Base-by-base conservation (phyloP, 352 stramenopile species). In the Globisporangium radiosum region DNA sequence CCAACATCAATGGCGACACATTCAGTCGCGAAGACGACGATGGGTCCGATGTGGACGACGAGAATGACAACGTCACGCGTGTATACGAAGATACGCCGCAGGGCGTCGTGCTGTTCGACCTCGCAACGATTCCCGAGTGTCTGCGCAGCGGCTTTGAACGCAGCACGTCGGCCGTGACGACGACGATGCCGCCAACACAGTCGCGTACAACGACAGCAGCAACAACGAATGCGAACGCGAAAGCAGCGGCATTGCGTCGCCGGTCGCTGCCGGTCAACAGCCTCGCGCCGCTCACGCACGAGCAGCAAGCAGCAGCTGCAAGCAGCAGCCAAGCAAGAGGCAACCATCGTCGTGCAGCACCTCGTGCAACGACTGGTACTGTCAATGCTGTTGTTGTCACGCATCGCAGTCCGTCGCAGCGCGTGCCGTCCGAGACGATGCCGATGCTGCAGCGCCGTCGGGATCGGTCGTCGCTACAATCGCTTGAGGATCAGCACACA, bases 31-130 rank as follows among this genome's bases (percentile, higher is more conserved):
- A 62, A 19, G 5, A 10, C 49, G 4, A 17, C 7, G 25, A 13
- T 33, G 48, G 39, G 11, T 25, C 17, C 9, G 33, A 54, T 7
- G 25, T 36, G 1, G 25, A 57, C 7, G 65, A 63, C 57, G 56
- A 71, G 8, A 54, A 71, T 8, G 54, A 43, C 7, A 49, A 48
- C 9, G 47, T 40, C 15, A 61, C 61, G 52, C 15, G 42, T 39
- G 58, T 64, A 40, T 50, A 51, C 15, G 50, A 70, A 54, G 44
- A 64, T 44, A n/a, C 60, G 25, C 52, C 54, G 2, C 66, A 66
- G 33, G 68, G 71, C 7, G 64, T 86, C 6, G 70, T 86, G 38
- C 63, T 85, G 39, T 83, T 88, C 25, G 75, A 88, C 37, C 60
- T 75, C 11, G 58, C 73, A 45, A 63, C 61, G 47, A 59, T 85